Evolutionary conservation across 2,329 filamentous ascomycete genomes (phyloP).

Genomic region (Fusarium sulawesiense): DNA sequence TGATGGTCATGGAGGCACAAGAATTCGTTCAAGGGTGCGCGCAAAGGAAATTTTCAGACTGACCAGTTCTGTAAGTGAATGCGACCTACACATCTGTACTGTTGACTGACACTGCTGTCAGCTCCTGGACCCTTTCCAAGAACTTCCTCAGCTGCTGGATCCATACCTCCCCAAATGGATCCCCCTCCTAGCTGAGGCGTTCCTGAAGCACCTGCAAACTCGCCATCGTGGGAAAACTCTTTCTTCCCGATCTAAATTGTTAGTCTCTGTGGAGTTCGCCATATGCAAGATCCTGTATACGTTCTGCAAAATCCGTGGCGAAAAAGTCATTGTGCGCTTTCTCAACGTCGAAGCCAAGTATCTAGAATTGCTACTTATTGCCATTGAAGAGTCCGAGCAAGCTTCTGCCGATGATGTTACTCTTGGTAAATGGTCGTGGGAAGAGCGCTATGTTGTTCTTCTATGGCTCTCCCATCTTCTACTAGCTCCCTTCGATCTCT

Average conservation of each 20-base stretch:
- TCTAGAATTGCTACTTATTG: constrained; percentile 81
- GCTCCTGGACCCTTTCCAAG: constrained; percentile 89
- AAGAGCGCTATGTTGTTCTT: constrained; percentile 87
- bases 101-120: constrained; percentile 39
- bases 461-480: constrained; percentile 88
- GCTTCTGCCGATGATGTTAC: constrained; percentile 31
- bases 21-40: constrained; percentile 62
- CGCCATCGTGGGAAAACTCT: constrained; percentile 55
- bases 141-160: constrained; percentile 93
- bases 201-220: constrained; percentile 72
- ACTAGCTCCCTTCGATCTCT: constrained; percentile 89
- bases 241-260: constrained; percentile 52
- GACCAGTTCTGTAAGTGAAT: constrained; percentile 56
- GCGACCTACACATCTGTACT: background rate
- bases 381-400: constrained; percentile 72
- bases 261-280: constrained; percentile 72
- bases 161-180: constrained; percentile 81
- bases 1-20: constrained; percentile 56
- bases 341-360: constrained; percentile 89
- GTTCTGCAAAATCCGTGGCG: constrained; percentile 92
- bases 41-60: constrained; percentile 61
- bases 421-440: constrained; percentile 72
- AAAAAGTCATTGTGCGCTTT: constrained; percentile 92
- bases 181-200: constrained; percentile 78
- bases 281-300: constrained; percentile 86